Conservation (phyloP, 2,329 filamentous ascomycete species). For the Coniella vitis region DNA sequence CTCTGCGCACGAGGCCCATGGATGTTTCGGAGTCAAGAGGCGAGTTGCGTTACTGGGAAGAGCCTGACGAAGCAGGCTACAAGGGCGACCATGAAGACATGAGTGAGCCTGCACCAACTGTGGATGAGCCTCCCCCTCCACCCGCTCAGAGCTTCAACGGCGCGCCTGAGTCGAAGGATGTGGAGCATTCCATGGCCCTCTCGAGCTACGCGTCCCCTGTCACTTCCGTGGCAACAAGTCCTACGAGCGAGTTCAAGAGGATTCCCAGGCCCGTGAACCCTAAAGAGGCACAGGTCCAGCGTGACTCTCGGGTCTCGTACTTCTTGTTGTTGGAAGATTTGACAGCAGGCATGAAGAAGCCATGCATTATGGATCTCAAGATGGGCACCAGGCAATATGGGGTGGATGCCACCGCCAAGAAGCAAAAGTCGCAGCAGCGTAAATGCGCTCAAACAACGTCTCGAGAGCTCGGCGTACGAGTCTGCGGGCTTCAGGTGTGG, state of each 20-base stretch:
- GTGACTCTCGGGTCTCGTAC: conserved; percentile 70
- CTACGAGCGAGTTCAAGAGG: conserved; percentile 31
- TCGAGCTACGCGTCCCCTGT: conserved; percentile 29
- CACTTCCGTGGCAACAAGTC: conserved; percentile 32
- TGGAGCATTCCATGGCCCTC: conserved; percentile 9
- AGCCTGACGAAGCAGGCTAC: conserved; percentile 78
- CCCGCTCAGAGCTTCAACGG: conserved; percentile 8
- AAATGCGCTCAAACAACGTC: conserved; percentile 94
- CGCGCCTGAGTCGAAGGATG: conserved; percentile 12
- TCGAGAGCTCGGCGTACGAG: conserved; percentile 79
- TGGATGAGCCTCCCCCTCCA: conserved; percentile 7
- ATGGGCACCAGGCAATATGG: conserved; percentile 98
- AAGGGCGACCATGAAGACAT: conserved; percentile 56
- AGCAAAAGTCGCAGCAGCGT: conserved; percentile 83
- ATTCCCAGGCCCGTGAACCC: conserved; percentile 63
- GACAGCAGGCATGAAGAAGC: conserved; percentile 91
- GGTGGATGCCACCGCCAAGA: conserved; percentile 84
- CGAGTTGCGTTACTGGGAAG: conserved; percentile 85
- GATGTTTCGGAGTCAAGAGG: conserved; percentile 64
- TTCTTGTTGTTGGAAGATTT: conserved; percentile 92
- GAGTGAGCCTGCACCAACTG: conserved; percentile 8
- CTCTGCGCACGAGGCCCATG: conserved; percentile 64
- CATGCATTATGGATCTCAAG: conserved; percentile 95
- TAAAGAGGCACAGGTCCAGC: conserved; percentile 64
- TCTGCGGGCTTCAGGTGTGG: conserved; percentile 96